These are phyloP conservation scores for Ganoderma sp. DNA, from an alignment of 1,284 basidiomycete genomes.

Conservation along the genomic window DNA sequence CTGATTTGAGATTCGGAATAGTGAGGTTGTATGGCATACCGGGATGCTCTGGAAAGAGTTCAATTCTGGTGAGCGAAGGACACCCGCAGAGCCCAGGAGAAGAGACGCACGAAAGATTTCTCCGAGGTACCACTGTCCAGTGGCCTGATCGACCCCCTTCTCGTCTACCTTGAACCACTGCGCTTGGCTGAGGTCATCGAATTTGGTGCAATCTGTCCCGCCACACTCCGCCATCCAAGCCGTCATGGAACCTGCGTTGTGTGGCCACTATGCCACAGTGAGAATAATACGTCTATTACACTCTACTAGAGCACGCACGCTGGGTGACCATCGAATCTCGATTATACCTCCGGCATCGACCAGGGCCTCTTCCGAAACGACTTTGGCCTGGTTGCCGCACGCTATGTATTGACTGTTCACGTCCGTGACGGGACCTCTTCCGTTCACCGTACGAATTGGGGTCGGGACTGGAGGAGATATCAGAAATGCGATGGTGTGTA, in stretches of 20 bases:
- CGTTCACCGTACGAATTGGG: background rate
- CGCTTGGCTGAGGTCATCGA: background rate
- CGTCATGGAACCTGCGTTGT: background rate
- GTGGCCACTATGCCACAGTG: background rate
- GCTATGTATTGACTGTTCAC: background rate
- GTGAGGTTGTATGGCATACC: slow-evolving; percentile 3
- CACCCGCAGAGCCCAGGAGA: too few species aligned
- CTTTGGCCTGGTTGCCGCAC: slow-evolving; percentile 1
- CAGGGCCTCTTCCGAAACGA: background rate
- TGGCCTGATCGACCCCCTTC: background rate
- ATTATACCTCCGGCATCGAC: background rate
- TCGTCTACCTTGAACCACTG: slow-evolving; percentile 5
- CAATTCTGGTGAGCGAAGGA: too few species aligned
- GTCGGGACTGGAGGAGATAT: background rate
- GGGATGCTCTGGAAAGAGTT: background rate
- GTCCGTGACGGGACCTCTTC: background rate
- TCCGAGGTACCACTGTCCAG: background rate
- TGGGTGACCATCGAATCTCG: slow-evolving; percentile 1
- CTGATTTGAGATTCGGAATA: background rate
- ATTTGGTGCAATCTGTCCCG: background rate
- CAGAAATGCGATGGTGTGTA: too few species aligned
- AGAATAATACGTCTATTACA: background rate
- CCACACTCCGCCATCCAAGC: slow-evolving; percentile 4
- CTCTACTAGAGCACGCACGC: background rate
- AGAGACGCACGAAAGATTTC: background rate